These are phyloP conservation scores for Talaromyces sp. DNA, from an alignment of 2,329 filamentous ascomycete genomes.

Conservation along the genomic window DNA sequence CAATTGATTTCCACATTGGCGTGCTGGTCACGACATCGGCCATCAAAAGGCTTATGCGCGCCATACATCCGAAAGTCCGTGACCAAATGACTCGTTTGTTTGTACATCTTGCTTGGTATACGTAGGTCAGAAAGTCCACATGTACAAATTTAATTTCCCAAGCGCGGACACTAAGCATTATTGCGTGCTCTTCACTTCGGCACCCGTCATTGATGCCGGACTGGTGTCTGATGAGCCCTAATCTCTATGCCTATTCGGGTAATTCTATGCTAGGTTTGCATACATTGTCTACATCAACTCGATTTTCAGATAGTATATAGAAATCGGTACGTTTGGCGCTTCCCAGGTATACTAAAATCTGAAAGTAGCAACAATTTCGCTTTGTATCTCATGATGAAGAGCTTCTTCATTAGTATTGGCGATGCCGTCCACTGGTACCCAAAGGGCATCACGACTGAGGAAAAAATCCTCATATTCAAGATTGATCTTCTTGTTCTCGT, in stretches of 20 bases:
- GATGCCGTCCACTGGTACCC: neutral
- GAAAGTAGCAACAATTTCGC: neutral
- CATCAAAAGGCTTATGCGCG: neutral
- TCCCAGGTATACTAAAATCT: neutral
- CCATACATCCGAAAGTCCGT: neutral
- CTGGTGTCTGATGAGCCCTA: neutral
- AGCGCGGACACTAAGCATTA: neutral
- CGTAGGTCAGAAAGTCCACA: neutral
- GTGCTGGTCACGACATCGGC: slow-evolving; percentile 9
- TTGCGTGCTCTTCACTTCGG: neutral
- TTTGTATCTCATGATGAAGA: neutral
- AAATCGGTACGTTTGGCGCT: neutral
- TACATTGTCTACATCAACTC: neutral
- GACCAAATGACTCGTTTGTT: neutral
- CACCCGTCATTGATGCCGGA: neutral
- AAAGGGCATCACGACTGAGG: too few relatives aligned
- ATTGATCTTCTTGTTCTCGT: too few relatives aligned
- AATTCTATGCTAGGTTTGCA: neutral
- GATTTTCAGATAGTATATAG: neutral
- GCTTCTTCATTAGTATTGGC: neutral
- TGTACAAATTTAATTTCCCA: neutral
- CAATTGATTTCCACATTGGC: neutral
- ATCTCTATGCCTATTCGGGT: neutral
- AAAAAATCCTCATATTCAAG: too few relatives aligned
- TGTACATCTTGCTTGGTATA: neutral